Evolutionary conservation across 2,329 filamentous ascomycete species (phyloP).

Genomic region (Xylaria sp.): DNA sequence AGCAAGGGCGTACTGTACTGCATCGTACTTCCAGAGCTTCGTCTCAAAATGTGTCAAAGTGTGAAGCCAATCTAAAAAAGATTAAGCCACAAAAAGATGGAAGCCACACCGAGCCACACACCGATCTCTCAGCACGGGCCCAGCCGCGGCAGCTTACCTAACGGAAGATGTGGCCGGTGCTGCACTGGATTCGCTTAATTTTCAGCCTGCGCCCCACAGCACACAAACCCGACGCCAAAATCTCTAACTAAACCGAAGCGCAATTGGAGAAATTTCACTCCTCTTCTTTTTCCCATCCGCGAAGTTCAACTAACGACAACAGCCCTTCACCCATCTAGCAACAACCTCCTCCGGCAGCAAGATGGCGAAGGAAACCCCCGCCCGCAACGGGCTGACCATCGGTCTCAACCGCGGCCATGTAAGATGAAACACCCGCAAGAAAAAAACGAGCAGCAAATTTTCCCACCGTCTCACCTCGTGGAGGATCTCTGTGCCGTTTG

Average conservation of each 20-base stretch:
- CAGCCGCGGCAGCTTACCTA: neutral
- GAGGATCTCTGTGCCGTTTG: slow-evolving; percentile 68
- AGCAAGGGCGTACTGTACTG: too few species aligned
- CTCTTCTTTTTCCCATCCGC: slow-evolving; percentile 20
- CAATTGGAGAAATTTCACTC: slow-evolving; percentile 11
- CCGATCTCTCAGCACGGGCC: too few species aligned
- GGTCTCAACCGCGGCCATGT: slow-evolving; percentile 67
- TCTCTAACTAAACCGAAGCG: slow-evolving; percentile 14
- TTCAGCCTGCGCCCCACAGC: slow-evolving; percentile 16
- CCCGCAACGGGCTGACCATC: slow-evolving; percentile 61
- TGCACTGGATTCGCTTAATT: slow-evolving; percentile 21
- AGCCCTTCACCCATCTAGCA: slow-evolving; percentile 33
- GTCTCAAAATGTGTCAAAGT: too few species aligned
- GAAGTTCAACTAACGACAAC: slow-evolving; percentile 35
- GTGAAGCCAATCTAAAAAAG: too few species aligned
- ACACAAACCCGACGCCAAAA: slow-evolving; percentile 25
- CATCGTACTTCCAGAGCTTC: too few species aligned
- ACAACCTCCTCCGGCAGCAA: slow-evolving; percentile 31
- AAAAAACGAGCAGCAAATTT: slow-evolving; percentile 24
- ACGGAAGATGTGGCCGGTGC: too few species aligned
- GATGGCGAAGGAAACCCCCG: slow-evolving; percentile 64
- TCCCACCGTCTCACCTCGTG: slow-evolving; percentile 68
- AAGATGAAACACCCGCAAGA: slow-evolving; percentile 43
- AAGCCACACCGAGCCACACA: too few species aligned
- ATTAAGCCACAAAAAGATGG: too few species aligned